Conservation (phyloP, 1,139 yeast species). For the Magnusiomyces sp. region DNA sequence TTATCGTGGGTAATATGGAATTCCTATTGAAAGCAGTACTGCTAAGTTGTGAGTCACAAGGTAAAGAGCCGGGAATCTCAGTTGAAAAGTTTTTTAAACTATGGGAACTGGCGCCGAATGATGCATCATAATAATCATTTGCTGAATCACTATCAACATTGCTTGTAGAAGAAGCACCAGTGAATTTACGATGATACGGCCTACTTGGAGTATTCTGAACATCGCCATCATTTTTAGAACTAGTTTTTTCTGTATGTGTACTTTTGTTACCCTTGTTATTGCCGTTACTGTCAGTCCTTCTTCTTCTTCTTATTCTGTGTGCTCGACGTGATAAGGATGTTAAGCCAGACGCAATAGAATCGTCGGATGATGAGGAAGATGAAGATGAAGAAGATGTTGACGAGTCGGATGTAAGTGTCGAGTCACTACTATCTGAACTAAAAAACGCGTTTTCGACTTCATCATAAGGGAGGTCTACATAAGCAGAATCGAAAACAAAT, state of each 20-base stretch:
- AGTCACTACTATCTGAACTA: constrained; percentile 5
- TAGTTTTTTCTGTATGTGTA: constrained; percentile 1
- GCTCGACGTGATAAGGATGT: background rate
- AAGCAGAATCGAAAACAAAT: constrained; percentile 15
- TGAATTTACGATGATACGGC: background rate
- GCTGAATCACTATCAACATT: background rate
- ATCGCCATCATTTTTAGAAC: background rate
- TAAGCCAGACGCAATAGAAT: too few species aligned
- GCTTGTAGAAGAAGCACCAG: background rate
- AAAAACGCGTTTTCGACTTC: constrained; percentile 8
- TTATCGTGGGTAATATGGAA: background rate
- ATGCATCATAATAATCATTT: background rate
- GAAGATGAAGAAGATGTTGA: constrained; percentile 8
- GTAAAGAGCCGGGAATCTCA: too few species aligned
- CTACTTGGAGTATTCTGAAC: constrained; percentile 4
- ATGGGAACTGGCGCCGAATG: background rate
- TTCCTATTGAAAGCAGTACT: background rate
- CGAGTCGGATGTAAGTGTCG: constrained; percentile 5
- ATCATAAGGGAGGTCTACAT: constrained; percentile 12
- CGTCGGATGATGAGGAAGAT: background rate
- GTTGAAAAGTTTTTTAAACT: background rate
- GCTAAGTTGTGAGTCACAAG: too few species aligned
- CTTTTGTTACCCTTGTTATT: background rate
- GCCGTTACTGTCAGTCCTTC: background rate
- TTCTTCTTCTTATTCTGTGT: background rate